A percentile compares a stretch with the other conserved stretches of the same genome.
phyloP scores from a whole-genome alignment of 2,329 filamentous ascomycete species.

The Cadophora sp. region DNA sequence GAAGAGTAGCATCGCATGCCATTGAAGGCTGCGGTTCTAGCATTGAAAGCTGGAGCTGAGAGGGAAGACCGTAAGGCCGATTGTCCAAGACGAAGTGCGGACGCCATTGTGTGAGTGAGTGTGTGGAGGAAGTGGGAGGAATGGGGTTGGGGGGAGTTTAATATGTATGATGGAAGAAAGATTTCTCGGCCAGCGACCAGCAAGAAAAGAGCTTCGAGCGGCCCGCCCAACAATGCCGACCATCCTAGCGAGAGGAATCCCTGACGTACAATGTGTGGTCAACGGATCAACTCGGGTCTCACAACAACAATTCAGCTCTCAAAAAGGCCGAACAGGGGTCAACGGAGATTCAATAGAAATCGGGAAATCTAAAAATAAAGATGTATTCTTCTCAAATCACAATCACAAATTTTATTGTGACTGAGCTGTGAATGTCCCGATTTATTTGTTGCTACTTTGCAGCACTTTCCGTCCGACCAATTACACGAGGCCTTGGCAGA shows the following conservation, averaged over 20 bases:
- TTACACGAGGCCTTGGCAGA: background rate
- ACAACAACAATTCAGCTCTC: slow-evolving; percentile 10
- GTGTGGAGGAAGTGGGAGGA: slow-evolving; percentile 26
- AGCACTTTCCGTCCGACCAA: background rate
- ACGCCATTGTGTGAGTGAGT: slow-evolving; percentile 71
- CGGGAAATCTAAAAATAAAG: background rate
- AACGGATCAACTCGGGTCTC: slow-evolving; percentile 18
- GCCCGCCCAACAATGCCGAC: slow-evolving; percentile 16
- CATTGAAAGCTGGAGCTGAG: slow-evolving; percentile 69
- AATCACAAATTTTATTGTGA: background rate
- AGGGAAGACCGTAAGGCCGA: slow-evolving; percentile 82
- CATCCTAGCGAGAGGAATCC: slow-evolving; percentile 4
- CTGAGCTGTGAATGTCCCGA: background rate
- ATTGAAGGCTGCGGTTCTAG: slow-evolving; percentile 77
- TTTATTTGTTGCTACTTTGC: background rate
- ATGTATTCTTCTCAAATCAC: no score
- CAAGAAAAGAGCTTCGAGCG: slow-evolving; percentile 23
- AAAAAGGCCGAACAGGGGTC: background rate
- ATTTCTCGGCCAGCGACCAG: slow-evolving; percentile 15
- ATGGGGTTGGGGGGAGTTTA: background rate
- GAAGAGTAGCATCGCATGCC: slow-evolving; percentile 90
- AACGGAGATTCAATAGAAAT: background rate
- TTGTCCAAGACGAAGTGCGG: slow-evolving; percentile 81
- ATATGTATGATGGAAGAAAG: slow-evolving; percentile 9
- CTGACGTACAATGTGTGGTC: slow-evolving; percentile 12